These are phyloP conservation scores for Chalciporus pseudorubinellus DNA, from an alignment of 768 basidiomycete species.

Conservation along the genomic window DNA sequence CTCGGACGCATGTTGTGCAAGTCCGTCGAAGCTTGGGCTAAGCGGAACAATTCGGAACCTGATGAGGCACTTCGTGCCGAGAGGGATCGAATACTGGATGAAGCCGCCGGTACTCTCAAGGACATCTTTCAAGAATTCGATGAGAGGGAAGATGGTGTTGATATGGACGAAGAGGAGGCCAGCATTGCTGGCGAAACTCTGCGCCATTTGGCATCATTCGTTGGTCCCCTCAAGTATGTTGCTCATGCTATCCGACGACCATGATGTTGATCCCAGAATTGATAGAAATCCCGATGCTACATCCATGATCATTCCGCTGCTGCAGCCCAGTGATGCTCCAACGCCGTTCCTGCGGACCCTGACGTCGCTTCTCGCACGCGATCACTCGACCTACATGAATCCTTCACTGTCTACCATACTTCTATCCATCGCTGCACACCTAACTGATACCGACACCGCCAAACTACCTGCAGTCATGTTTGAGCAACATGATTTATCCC, in stretches of 20 bases:
- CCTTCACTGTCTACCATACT: conserved; percentile 64
- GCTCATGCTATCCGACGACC: not conserved
- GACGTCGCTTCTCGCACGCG: conserved; percentile 60
- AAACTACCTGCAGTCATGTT: conserved; percentile 60
- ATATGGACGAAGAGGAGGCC: conserved; percentile 68
- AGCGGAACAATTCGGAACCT: conserved; percentile 27
- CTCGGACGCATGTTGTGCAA: conserved; percentile 54
- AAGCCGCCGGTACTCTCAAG: conserved; percentile 65
- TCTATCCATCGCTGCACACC: conserved; percentile 63
- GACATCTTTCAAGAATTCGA: conserved; percentile 76
- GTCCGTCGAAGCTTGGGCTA: conserved; percentile 61
- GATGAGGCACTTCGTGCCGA: conserved; percentile 31
- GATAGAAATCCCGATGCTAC: conserved; percentile 45
- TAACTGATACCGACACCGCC: conserved; percentile 66
- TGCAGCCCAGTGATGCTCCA: conserved; percentile 52
- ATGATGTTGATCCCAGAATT: conserved; percentile 11
- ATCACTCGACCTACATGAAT: conserved; percentile 54
- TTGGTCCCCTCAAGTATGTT: conserved; percentile 56
- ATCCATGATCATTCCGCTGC: conserved; percentile 50
- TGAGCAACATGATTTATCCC: conserved; percentile 65
- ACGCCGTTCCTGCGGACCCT: conserved; percentile 61
- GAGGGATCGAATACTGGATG: conserved; percentile 61
- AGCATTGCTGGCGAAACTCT: conserved; percentile 61
- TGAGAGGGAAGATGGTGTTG: conserved; percentile 52
- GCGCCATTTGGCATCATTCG: conserved; percentile 54